These are phyloP conservation scores for Glonium stellatum DNA, from an alignment of 495 filamentous ascomycete species.

Conservation along the genomic window DNA sequence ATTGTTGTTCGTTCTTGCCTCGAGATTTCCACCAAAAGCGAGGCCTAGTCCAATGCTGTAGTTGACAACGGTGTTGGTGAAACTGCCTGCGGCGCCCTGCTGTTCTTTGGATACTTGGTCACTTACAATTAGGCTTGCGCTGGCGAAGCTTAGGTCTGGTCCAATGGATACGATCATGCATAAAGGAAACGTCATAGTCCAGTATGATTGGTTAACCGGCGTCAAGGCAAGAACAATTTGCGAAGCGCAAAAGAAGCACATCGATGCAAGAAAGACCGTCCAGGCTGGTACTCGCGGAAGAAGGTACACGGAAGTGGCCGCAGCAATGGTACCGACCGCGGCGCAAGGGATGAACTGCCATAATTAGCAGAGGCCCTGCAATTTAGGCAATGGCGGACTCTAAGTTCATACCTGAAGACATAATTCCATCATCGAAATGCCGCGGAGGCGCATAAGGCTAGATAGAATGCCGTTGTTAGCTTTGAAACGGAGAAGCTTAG, in stretches of 20 bases:
- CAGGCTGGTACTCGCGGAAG: no score
- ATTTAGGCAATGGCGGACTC: neutral
- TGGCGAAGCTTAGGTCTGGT: neutral
- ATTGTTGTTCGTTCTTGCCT: neutral
- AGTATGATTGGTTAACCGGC: neutral
- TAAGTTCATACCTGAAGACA: neutral
- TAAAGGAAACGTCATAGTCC: conserved; percentile 1
- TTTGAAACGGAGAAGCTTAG: neutral
- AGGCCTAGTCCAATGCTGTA: neutral
- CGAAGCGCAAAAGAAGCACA: conserved; percentile 1
- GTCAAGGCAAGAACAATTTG: neutral
- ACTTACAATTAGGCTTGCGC: conserved; percentile 5
- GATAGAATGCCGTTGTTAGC: neutral
- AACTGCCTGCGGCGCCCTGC: neutral
- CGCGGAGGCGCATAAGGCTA: no score
- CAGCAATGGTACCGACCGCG: neutral
- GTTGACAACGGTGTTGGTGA: neutral
- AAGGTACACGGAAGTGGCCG: neutral
- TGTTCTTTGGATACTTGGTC: neutral
- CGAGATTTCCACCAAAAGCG: neutral
- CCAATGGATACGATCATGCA: neutral
- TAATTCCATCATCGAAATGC: no score
- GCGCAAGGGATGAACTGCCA: neutral
- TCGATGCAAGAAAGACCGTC: conserved; percentile 3
- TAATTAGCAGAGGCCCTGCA: neutral